phyloP scores from a whole-genome alignment of 192 early-diverging fungal genomes.

The Lobosporangium transversale region DNA sequence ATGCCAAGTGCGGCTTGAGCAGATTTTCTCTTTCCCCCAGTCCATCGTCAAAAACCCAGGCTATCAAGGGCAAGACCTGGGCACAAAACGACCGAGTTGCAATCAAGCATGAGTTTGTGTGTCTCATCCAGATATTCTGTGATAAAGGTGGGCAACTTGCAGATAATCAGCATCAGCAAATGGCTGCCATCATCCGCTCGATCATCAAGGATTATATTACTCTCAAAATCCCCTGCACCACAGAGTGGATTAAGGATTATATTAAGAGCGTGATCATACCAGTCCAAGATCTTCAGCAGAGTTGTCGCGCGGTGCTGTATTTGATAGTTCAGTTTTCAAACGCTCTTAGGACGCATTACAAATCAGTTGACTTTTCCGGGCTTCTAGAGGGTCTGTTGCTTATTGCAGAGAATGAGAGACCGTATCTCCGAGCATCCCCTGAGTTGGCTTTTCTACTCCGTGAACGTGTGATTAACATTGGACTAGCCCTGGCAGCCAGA shows the following conservation, averaged over 20 bases:
- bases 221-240: conserved; percentile 50
- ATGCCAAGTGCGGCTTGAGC: conserved; percentile 15
- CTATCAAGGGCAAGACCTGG: conserved; percentile 64
- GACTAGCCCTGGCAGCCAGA: conserved; percentile 43
- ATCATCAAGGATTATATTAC: conserved; percentile 59
- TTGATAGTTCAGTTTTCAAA: conserved; percentile 24
- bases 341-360: conserved; percentile 47
- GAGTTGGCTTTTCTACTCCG: conserved; percentile 52
- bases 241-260: conserved; percentile 62
- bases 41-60: conserved; percentile 23
- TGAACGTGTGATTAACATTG: conserved; percentile 56
- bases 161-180: conserved; percentile 56
- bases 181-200: conserved; percentile 56
- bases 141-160: conserved; percentile 56
- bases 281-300: conserved; percentile 26
- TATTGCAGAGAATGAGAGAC: conserved; percentile 47
- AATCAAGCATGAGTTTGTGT: conserved; percentile 65
- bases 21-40: conserved; percentile 9
- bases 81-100: conserved; percentile 66
- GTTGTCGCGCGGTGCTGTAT: conserved; percentile 33
- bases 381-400: conserved; percentile 55
- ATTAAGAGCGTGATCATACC: conserved; percentile 45
- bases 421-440: conserved; percentile 27
- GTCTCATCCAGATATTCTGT: conserved; percentile 56
- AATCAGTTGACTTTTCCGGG: conserved; percentile 58